Conservation (phyloP, 495 filamentous ascomycete genomes). For the Mycothermus thermophilus region DNA sequence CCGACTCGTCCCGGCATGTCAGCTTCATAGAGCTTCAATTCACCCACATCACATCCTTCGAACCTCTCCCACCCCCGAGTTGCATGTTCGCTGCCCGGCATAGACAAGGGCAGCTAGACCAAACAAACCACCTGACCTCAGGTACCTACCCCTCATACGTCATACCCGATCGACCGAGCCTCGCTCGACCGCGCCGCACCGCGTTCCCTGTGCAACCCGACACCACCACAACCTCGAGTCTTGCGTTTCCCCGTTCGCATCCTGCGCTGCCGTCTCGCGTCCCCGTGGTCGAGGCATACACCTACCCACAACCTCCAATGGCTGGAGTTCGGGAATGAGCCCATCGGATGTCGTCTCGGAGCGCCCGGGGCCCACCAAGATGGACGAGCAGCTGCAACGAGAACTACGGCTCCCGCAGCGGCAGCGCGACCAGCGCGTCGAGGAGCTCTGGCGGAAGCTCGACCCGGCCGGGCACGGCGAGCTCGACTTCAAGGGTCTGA, state of each 20-base stretch:
- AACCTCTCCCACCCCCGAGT: too few species aligned
- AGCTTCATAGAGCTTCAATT: too few species aligned
- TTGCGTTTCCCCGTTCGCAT: too few species aligned
- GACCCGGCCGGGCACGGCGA: constrained; percentile 63
- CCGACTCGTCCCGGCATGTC: too few species aligned
- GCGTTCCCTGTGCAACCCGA: background rate
- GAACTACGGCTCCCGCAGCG: too few species aligned
- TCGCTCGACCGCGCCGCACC: background rate
- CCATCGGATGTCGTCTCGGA: constrained; percentile 29
- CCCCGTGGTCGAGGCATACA: background rate
- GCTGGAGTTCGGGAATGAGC: constrained; percentile 23
- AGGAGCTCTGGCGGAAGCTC: constrained; percentile 65
- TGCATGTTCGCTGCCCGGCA: too few species aligned
- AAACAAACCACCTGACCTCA: too few species aligned
- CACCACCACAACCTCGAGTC: too few species aligned
- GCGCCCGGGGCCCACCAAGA: constrained; percentile 21
- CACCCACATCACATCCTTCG: too few species aligned
- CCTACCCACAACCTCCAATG: constrained; percentile 23
- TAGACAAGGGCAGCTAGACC: too few species aligned
- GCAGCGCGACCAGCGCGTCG: constrained; percentile 61
- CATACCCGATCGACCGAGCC: constrained; percentile 9
- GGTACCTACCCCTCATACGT: constrained; percentile 15
- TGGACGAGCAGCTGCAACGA: constrained; percentile 51
- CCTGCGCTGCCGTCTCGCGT: background rate
- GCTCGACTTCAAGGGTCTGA: constrained; percentile 68